Percentiles rank a stretch among this genome's conserved stretches.
Conservation (phyloP, 1,139 yeast species). For the Torulaspora pretoriensis region DNA sequence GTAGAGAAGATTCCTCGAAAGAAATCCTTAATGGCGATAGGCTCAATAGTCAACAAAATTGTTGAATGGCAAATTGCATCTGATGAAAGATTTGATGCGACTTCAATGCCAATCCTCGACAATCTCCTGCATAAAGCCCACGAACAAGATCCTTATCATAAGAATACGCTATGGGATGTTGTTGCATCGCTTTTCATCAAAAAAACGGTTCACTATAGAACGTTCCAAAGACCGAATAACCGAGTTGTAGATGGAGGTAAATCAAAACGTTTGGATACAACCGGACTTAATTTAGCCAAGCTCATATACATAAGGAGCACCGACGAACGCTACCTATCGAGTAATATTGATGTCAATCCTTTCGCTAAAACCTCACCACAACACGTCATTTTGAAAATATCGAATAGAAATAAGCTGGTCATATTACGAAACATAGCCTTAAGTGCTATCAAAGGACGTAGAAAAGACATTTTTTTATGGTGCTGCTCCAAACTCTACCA, state of each 20-base stretch:
- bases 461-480: conserved; percentile 28
- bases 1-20: conserved; percentile 18
- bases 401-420: conserved; percentile 20
- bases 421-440: conserved; percentile 28
- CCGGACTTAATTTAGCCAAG: conserved; percentile 23
- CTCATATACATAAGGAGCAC: conserved; percentile 13
- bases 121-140: conserved; percentile 24
- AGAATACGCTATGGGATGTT: conserved; percentile 23
- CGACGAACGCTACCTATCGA: neutral
- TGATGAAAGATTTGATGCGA: conserved; percentile 8
- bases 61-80: conserved; percentile 18
- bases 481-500: conserved; percentile 23
- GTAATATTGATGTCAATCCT: conserved; percentile 20
- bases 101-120: conserved; percentile 16
- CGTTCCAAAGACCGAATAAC: conserved; percentile 3
- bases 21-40: conserved; percentile 19
- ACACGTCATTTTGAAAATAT: conserved; percentile 19
- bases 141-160: conserved; percentile 22
- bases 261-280: conserved; percentile 2
- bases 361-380: conserved; percentile 21
- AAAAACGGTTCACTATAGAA: conserved; percentile 12
- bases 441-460: conserved; percentile 16
- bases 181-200: conserved; percentile 27
- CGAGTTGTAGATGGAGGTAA: neutral
- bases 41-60: conserved; percentile 20